Base-by-base conservation (phyloP, 495 filamentous ascomycete genomes). In the Penicillium ucsense region DNA sequence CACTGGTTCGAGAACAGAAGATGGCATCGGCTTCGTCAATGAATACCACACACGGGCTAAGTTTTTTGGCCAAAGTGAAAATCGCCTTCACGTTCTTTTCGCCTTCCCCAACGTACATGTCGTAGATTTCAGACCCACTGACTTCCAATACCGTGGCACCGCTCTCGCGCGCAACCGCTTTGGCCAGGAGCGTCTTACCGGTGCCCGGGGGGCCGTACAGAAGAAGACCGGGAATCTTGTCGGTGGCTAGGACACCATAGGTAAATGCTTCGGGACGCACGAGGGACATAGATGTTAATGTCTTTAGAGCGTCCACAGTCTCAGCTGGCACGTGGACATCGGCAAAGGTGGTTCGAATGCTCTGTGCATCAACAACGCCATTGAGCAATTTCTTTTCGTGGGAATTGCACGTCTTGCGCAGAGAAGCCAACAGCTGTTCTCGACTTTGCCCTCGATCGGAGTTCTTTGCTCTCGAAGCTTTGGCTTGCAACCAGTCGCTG, bases 21-120 rank as follows among this genome's bases (percentile, higher is more conserved):
- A 98, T 82, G 5, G 90, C 85, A 62, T 98, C 92, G 6, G 89
- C 94, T 64, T 98, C 92, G 64, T 98, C 92, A 54, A 98, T 88
- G 69, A 98, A 98, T 27, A 98, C 86, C 0, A 98, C 82, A 59
- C 89, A 88, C 3, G 92, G 92, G n/a, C 82, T 82, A 12, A 96
- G 79, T 61, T 95, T 96, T 64, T 87, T 85, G 3, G 92, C 94
- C 0, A 98, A 72, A 2, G 78, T 82, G 69, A 98, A 98, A 34
- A 98, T 83, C 0, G 92, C 92, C 37, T 82, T 82, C 49, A 98
- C 86, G 61, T 95, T 97, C 77, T 97, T 97, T 71, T 98, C 92
- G 41, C 85, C 85, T 67, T 97, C 88, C 32, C 92, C 92, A 6
- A 97, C 87, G 57, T 85, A 98, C 83, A 90, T 97, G 63, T 97